These are phyloP conservation scores for Mrakia hoshinonis DNA, from an alignment of 768 basidiomycete species.

Conservation along the genomic window DNA sequence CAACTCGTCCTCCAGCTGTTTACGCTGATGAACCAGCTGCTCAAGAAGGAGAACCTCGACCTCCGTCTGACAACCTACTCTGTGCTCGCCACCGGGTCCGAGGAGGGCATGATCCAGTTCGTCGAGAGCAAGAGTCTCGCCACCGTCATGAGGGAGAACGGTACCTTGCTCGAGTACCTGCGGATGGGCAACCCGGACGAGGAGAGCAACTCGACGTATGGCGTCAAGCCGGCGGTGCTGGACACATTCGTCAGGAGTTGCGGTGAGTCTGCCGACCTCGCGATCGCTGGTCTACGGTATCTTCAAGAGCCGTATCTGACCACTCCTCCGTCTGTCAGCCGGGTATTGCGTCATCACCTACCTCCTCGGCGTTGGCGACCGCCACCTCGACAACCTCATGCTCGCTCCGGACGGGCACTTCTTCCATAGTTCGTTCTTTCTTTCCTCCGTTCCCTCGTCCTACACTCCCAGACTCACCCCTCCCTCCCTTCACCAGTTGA, in stretches of 20 bases:
- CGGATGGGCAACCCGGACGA: slow-evolving; percentile 82
- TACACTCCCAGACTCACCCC: neutral
- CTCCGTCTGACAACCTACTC: slow-evolving; percentile 82
- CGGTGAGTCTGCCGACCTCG: slow-evolving; percentile 50
- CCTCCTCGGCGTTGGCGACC: slow-evolving; percentile 88
- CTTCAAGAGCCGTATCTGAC: slow-evolving; percentile 4
- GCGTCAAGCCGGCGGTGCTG: slow-evolving; percentile 86
- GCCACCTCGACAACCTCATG: slow-evolving; percentile 90
- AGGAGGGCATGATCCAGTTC: slow-evolving; percentile 94
- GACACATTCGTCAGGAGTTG: slow-evolving; percentile 96
- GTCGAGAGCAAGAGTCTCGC: slow-evolving; percentile 93
- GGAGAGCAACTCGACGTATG: slow-evolving; percentile 80
- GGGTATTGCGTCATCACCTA: slow-evolving; percentile 98
- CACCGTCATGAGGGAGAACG: slow-evolving; percentile 75
- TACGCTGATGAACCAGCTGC: slow-evolving; percentile 88
- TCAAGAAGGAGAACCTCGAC: slow-evolving; percentile 91
- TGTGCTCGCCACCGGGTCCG: slow-evolving; percentile 81
- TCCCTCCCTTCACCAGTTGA: slow-evolving; percentile 55
- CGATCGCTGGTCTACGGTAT: too few relatives aligned
- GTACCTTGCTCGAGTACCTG: slow-evolving; percentile 68
- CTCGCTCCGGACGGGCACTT: slow-evolving; percentile 94
- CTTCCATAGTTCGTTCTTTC: slow-evolving; percentile 66
- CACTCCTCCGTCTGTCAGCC: slow-evolving; percentile 46
- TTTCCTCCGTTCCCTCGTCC: neutral
- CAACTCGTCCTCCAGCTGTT: slow-evolving; percentile 98